Base-by-base conservation (phyloP, 129 eudicot species). In the Deinandra increscens region DNA sequence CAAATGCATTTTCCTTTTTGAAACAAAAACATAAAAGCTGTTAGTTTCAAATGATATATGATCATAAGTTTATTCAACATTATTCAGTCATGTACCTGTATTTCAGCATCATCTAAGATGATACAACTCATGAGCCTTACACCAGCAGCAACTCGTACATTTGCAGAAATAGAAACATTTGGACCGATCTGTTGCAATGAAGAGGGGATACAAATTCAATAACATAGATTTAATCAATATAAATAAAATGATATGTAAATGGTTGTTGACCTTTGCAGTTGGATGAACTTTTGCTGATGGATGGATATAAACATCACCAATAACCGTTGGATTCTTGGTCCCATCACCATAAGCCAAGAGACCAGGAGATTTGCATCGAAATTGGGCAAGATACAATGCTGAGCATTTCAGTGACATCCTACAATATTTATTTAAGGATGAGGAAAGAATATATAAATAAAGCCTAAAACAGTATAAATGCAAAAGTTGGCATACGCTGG, bases 201-300 rank as follows among this genome's bases (percentile, higher is more conserved):
- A 18, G 64, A 26, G 26, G 7, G 65, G 13, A 65, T 56, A 33
- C 29, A 60, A 34, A 60, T 68, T 42, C 49, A 56, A 49, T 5
- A 37, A 60, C 31, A 51, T 15, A 55, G 50, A 34, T 62, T 33
- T n/a, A n/a, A n/a, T n/a, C n/a, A n/a, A 5, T 2, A 8, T 64
- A 54, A 12, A 38, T 23, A 4, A 12, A 34, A 51, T 2, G 54
- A 19, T 36, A 74, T 29, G 60, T 11, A 11, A 49, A 69, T 19
- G 41, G 43, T 23, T 19, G 54, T 55, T 39, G 41, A 90, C 97
- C 95, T 90, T 90, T 69, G 99, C 93, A 22, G 92, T 87, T 46
- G 97, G 93, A 81, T 94, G 95, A 43, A 87, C 86, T 89, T 89
- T 94, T 23, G 99, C 99, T 26, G 99, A 94, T 70, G 99, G 99